Conservation (phyloP, 345 rosid genomes). For the Gossypium herbaceum region DNA sequence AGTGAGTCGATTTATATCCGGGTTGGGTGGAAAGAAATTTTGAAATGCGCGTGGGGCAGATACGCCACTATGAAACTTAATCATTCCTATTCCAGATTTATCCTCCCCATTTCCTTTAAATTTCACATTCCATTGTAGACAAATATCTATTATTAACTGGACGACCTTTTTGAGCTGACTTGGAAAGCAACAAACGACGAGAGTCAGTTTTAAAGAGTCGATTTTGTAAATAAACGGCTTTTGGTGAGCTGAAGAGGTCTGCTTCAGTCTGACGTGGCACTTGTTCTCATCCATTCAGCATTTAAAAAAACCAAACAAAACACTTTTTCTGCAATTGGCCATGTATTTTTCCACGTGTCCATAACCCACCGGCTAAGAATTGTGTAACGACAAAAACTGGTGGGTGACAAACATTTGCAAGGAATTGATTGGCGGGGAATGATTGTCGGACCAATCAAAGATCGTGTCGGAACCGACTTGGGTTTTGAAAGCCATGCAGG, state of each 20-base stretch:
- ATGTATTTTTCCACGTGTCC: background rate
- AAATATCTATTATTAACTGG: background rate
- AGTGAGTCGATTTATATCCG: background rate
- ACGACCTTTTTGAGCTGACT: background rate
- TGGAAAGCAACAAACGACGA: background rate
- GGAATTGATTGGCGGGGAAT: background rate
- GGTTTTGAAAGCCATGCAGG: background rate
- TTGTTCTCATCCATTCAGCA: slow-evolving; percentile 1
- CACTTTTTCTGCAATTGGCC: background rate
- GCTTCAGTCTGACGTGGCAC: background rate
- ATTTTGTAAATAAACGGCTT: slow-evolving; percentile 8
- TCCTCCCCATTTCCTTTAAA: background rate
- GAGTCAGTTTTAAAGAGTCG: background rate
- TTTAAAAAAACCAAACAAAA: no score
- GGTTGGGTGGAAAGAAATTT: background rate
- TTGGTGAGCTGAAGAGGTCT: background rate
- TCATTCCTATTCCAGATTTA: background rate
- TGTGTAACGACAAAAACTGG: background rate
- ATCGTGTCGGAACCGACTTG: background rate
- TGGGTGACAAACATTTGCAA: background rate
- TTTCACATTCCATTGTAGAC: background rate
- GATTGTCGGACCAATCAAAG: background rate
- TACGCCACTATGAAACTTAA: no score
- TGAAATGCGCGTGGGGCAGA: background rate
- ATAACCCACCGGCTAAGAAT: background rate